These are phyloP conservation scores for Alternaria alternata DNA, from an alignment of 2,329 filamentous ascomycete species.

Conservation along the genomic window DNA sequence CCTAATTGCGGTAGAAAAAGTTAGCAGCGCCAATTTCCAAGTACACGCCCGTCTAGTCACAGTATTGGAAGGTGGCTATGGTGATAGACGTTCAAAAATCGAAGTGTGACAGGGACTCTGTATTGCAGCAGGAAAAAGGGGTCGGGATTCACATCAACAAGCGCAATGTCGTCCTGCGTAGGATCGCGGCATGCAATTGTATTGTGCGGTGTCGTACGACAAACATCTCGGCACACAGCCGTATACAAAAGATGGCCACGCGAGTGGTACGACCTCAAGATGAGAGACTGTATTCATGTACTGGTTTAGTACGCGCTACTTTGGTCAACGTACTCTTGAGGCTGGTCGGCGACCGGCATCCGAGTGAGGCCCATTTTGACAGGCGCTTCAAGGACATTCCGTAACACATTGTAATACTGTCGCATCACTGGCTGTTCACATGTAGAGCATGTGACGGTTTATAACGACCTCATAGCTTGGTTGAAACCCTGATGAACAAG, in stretches of 20 bases:
- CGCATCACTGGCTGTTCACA: neutral
- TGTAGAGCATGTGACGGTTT: neutral
- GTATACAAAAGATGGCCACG: constrained; percentile 10
- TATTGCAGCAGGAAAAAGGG: neutral
- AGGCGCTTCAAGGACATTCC: neutral
- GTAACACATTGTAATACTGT: neutral
- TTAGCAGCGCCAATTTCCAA: neutral
- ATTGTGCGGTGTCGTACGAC: neutral
- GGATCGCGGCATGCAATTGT: neutral
- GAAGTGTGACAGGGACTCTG: neutral
- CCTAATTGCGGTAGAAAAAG: neutral
- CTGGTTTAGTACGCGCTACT: neutral
- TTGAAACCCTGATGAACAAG: constrained; percentile 57
- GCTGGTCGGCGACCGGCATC: neutral
- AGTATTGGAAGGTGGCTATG: neutral
- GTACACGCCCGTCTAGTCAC: constrained; percentile 2
- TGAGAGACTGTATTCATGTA: neutral
- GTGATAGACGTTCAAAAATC: neutral
- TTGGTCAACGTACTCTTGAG: neutral
- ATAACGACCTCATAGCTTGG: constrained; percentile 29
- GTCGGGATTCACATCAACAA: neutral
- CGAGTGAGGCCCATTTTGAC: neutral
- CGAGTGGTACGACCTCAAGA: constrained; percentile 2
- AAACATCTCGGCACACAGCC: neutral
- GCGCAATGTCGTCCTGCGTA: neutral